These are phyloP conservation scores for Aspergillus clavatus DNA, from an alignment of 2,329 filamentous ascomycete genomes.

Conservation along the genomic window DNA sequence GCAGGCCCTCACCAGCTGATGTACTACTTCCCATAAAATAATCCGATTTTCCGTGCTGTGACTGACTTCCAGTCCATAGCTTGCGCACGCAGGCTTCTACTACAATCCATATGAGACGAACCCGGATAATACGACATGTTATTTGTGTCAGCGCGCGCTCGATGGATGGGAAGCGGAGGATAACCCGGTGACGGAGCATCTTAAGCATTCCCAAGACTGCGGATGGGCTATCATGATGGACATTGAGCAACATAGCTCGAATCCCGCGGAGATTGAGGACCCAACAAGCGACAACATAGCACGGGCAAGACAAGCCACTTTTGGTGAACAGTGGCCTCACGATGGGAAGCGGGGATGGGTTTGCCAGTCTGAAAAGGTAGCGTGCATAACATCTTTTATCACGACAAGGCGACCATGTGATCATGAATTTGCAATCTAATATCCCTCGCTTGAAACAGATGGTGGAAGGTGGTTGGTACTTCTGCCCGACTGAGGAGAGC, in stretches of 20 bases:
- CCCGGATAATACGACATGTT: slow-evolving; percentile 86
- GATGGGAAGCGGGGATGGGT: slow-evolving; percentile 84
- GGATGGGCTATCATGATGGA: slow-evolving; percentile 79
- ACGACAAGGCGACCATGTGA: neutral
- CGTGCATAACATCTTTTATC: slow-evolving; percentile 11
- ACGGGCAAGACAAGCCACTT: slow-evolving; percentile 76
- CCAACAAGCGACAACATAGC: slow-evolving; percentile 67
- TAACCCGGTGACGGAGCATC: slow-evolving; percentile 75
- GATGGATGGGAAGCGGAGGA: slow-evolving; percentile 91
- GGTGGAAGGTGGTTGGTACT: slow-evolving; percentile 90
- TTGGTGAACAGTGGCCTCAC: slow-evolving; percentile 81
- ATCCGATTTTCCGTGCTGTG: slow-evolving; percentile 15
- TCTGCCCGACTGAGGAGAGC: slow-evolving; percentile 75
- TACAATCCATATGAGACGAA: slow-evolving; percentile 70
- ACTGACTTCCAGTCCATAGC: slow-evolving; percentile 46
- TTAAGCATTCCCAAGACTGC: slow-evolving; percentile 75
- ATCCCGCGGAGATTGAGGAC: slow-evolving; percentile 58
- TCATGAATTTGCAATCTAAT: neutral
- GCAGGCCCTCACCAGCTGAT: slow-evolving; percentile 58
- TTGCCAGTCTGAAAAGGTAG: slow-evolving; percentile 80
- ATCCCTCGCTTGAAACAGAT: slow-evolving; percentile 50
- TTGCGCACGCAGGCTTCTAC: slow-evolving; percentile 88
- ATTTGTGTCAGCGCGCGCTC: slow-evolving; percentile 75
- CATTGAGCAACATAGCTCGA: slow-evolving; percentile 43
- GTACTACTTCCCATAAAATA: slow-evolving; percentile 41